Base-by-base conservation (phyloP, 139 green algal genomes). In the Zygnema circumcarinatum region DNA sequence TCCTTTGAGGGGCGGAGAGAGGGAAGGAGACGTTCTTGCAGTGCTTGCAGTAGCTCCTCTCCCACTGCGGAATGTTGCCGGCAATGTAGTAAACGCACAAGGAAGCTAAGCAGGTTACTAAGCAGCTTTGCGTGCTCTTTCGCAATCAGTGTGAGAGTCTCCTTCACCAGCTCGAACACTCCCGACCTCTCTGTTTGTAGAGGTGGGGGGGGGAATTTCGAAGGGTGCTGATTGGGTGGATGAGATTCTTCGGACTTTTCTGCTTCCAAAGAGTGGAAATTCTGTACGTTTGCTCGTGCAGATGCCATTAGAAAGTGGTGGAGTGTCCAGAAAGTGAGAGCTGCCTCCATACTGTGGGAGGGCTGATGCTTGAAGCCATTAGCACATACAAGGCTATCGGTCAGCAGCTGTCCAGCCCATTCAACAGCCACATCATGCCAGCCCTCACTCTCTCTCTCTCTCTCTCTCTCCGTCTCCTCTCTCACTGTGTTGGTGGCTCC, bases 81-180 rank as follows among this genome's bases (percentile, higher is more conserved):
- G 52, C 76, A 83, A 11, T 38, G 7, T 22, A 76, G 16, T 22
- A 83, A 16, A 11, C 76, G 40, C 47, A 29, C 16, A 3, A 83
- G 11, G 7, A 83, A 39, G 47, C 11, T 11, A 38, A 83, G 76
- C 7, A 83, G 41, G 7, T 16, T 36, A 3, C 11, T 3, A 11
- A 83, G 38, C 47, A 76, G 41, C 47, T 76, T 83, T 36, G 47
- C 32, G 16, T 79, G 40, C 7, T 81, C 16, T 11, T 79, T 38
- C 7, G 41, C 47, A 38, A 76, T 83, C 3, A 16, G 11, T 25
- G 69, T 52, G 3, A 83, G 47, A 11, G 47, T 11, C 16, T 39
- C 76, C 76, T 53, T 83, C 76, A 83, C 32, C 41, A 76, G 41
- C 36, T 47, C 38, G 7, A 78, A 78, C 7, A 78, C 38, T 41